A percentile compares a stretch with the other conserved stretches of the same genome.
These are phyloP conservation scores for Penstemon newberryi DNA, from an alignment of 257 asterid species.

Conservation along the genomic window DNA sequence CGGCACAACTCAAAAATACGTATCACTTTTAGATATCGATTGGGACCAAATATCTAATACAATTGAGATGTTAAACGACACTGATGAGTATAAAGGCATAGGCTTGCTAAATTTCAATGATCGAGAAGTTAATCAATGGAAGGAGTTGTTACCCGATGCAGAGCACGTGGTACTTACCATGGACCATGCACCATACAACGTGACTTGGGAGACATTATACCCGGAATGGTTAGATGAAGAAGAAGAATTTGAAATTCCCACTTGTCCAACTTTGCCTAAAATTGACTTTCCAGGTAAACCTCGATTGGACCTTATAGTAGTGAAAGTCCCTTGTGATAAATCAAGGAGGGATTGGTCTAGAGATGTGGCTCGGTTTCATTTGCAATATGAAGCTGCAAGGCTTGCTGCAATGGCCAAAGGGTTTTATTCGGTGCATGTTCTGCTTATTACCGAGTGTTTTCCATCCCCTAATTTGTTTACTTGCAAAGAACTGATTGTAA, in stretches of 20 bases:
- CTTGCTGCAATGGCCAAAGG: slow-evolving; percentile 76
- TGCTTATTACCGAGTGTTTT: slow-evolving; percentile 74
- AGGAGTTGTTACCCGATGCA: slow-evolving; percentile 61
- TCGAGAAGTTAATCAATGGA: slow-evolving; percentile 63
- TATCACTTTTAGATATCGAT: slow-evolving; percentile 50
- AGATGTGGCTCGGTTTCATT: slow-evolving; percentile 81
- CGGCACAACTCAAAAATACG: slow-evolving; percentile 50
- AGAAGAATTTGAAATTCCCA: slow-evolving; percentile 81
- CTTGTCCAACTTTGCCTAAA: slow-evolving; percentile 73
- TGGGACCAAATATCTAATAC: slow-evolving; percentile 74
- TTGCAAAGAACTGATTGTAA: slow-evolving; percentile 72
- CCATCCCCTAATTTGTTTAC: slow-evolving; percentile 84
- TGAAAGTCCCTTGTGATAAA: slow-evolving; percentile 83
- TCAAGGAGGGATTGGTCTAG: slow-evolving; percentile 72
- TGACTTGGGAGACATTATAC: slow-evolving; percentile 85
- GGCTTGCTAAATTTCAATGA: slow-evolving; percentile 78
- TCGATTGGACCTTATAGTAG: slow-evolving; percentile 72
- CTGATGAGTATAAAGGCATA: slow-evolving; percentile 57
- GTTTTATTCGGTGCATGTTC: slow-evolving; percentile 60
- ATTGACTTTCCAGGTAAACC: slow-evolving; percentile 61
- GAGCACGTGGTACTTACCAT: slow-evolving; percentile 62
- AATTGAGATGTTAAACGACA: slow-evolving; percentile 49
- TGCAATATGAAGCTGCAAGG: slow-evolving; percentile 83
- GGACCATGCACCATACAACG: slow-evolving; percentile 50
- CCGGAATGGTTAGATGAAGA: slow-evolving; percentile 99